Percentiles rank a stretch among this genome's conserved stretches.
Conservation (phyloP, 2,329 filamentous ascomycete genomes). For the Westerdykella aurantiaca region DNA sequence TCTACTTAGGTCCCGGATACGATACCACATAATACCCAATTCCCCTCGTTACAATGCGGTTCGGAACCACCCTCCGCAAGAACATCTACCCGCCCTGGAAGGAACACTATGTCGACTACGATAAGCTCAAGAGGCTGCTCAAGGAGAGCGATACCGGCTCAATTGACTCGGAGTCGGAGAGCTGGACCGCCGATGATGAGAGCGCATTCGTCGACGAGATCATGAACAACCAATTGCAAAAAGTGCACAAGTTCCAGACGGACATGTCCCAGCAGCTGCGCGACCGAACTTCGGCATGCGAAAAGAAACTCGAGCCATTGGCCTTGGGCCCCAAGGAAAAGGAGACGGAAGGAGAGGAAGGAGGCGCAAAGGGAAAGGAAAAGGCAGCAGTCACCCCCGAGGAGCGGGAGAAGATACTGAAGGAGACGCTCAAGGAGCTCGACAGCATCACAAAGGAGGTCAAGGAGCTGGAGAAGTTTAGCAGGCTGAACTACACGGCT, state of each 20-base stretch:
- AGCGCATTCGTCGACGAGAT: constrained; percentile 90
- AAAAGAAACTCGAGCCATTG: constrained; percentile 58
- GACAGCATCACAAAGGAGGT: constrained; percentile 86
- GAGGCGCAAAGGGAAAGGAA: constrained; percentile 10
- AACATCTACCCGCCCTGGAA: constrained; percentile 84
- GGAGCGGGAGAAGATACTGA: constrained; percentile 51
- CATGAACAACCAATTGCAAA: constrained; percentile 89
- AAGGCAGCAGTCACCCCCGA: constrained; percentile 31
- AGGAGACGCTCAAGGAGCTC: constrained; percentile 70
- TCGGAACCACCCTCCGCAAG: constrained; percentile 79
- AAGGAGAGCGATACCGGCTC: constrained; percentile 61
- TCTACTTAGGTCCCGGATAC: too few species aligned
- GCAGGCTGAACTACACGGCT: constrained; percentile 92
- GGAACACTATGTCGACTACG: constrained; percentile 91
- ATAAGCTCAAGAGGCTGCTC: constrained; percentile 82
- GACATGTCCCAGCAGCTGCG: constrained; percentile 75
- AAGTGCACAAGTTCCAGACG: constrained; percentile 84
- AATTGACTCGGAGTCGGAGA: constrained; percentile 49
- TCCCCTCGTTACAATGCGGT: constrained; percentile 62
- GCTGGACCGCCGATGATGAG: constrained; percentile 92
- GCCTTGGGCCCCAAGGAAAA: constrained; percentile 35
- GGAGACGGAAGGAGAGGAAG: constrained; percentile 11
- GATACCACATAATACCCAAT: too few species aligned
- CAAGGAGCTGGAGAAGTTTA: constrained; percentile 90
- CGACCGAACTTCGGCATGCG: constrained; percentile 69